Evolutionary conservation across 208 protist species (phyloP).

Genomic region (Leishmania tarentolae): DNA sequence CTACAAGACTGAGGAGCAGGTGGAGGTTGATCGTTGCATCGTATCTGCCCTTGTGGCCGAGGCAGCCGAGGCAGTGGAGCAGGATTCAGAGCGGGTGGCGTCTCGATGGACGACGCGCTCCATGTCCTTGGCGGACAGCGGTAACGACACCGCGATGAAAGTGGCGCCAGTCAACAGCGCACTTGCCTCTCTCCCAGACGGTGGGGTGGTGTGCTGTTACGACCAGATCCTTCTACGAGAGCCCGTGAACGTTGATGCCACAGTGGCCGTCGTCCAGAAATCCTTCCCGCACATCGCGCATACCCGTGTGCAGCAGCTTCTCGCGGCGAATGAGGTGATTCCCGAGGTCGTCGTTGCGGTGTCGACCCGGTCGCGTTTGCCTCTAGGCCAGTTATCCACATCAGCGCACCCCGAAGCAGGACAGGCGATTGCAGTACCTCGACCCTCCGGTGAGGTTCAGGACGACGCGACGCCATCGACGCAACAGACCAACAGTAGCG

Average conservation of each 20-base stretch:
- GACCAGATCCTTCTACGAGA: constrained; percentile 72
- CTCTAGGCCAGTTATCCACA: background rate
- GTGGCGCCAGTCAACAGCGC: background rate
- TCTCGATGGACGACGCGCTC: background rate
- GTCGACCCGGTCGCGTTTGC: background rate
- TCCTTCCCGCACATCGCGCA: constrained; percentile 65
- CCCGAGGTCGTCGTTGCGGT: constrained; percentile 25
- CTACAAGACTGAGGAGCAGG: constrained; percentile 47
- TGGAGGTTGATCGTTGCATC: constrained; percentile 63
- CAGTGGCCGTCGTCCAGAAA: constrained; percentile 36
- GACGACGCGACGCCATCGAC: background rate
- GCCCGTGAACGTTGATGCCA: constrained; percentile 50
- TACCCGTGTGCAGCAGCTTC: constrained; percentile 51
- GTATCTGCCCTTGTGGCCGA: constrained; percentile 61
- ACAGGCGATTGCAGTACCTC: background rate
- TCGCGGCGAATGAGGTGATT: constrained; percentile 62
- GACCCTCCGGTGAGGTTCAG: background rate
- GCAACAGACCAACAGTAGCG: background rate
- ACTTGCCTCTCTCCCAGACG: background rate
- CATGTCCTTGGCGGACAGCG: background rate
- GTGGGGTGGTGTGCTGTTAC: constrained; percentile 25
- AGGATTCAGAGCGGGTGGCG: constrained; percentile 11
- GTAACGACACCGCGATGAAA: background rate
- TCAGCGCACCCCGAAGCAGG: background rate
- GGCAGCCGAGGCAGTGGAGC: constrained; percentile 49